A percentile compares a stretch with the other conserved stretches of the same genome.
phyloP scores from a whole-genome alignment of 2,329 filamentous ascomycete species.

The Exophiala xenobiotica region DNA sequence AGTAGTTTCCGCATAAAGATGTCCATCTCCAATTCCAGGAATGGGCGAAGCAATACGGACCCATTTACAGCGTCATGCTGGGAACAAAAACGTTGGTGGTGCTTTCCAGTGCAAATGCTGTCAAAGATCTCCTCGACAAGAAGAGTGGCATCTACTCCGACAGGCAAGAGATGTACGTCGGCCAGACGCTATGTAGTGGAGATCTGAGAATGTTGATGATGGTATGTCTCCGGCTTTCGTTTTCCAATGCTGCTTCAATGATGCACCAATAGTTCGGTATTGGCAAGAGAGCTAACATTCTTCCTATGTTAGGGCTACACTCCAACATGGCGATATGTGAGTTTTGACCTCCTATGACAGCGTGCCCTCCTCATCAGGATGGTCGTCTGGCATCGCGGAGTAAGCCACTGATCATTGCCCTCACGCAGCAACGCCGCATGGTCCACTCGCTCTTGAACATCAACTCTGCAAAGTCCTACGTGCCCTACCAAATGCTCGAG shows the following conservation, averaged over 20 bases:
- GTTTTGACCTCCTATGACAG: too few relatives aligned
- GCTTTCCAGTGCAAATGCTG: conserved; percentile 44
- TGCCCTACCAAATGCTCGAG: conserved; percentile 57
- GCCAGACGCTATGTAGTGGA: conserved; percentile 36
- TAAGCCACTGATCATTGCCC: not conserved
- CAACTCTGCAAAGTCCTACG: conserved; percentile 48
- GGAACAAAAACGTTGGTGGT: conserved; percentile 51
- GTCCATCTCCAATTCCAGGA: conserved; percentile 49
- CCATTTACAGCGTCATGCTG: conserved; percentile 52
- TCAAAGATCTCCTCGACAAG: conserved; percentile 55
- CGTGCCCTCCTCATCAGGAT: too few relatives aligned
- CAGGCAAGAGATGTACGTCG: conserved; percentile 47
- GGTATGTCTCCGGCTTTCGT: conserved; percentile 6
- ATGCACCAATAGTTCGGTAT: too few relatives aligned
- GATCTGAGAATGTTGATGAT: conserved; percentile 35
- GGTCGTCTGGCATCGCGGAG: too few relatives aligned
- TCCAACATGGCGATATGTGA: conserved; percentile 29
- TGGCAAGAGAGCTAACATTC: not conserved
- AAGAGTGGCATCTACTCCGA: conserved; percentile 51
- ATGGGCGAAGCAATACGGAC: conserved; percentile 55
- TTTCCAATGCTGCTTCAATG: too few relatives aligned
- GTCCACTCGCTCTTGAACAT: conserved; percentile 51
- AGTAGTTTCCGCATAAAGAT: conserved; percentile 43
- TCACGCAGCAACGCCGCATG: conserved; percentile 32
- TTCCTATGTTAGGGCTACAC: conserved; percentile 28